Base-by-base conservation (phyloP, 2,329 filamentous ascomycete genomes). In the Sporothrix brunneoviolacea region DNA sequence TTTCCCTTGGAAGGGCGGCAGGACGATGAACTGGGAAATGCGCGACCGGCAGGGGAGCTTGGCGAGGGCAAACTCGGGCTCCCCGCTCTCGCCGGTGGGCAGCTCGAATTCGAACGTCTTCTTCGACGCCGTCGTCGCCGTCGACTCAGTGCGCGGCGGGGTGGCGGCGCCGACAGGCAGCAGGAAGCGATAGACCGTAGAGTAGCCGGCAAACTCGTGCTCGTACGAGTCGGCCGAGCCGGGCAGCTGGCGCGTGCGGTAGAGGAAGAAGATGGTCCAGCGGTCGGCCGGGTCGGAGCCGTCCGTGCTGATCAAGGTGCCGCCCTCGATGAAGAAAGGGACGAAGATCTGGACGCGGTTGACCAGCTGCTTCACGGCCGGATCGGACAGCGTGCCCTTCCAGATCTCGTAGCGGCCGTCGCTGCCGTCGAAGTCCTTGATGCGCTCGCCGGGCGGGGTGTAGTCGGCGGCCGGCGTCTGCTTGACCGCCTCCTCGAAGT, bases 231-330 rank as follows among this genome's bases (percentile, higher is more conserved):
- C 69, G 10, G 74, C 65, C 2, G 67, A 60, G 3, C 63, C 61
- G 2, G 65, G 48, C 2, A 62, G 59, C 4, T 69, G 68, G 54
- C 78, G 78, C 59, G 84, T 58, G 50, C 55, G 79, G 66, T 86
- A 91, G 50, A 95, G 73, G 58, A 95, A 83, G 69, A 90, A 97
- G n/a, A 97, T 70, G 1, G 87, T 90, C 93, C 93, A 98, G 60
- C 91, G 80, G 54, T 90, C 80, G 18, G 84, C 68, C 0, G 82
- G 83, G 55, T 91, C 85, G 1, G 84, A 77, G 47, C 90, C 82
- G 3, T 73, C 67, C 4, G 68, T 68, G 4, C 74, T 65, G 40
- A 96, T 82, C 33, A 81, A 81, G 4, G 82, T 86, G n/a, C 91
- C 93, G 24, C 88, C 93, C 66, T 98, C 94, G 55, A 98, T 96